Conservation (phyloP, 2,329 filamentous ascomycete genomes). For the Fusarium tjaetaba region DNA sequence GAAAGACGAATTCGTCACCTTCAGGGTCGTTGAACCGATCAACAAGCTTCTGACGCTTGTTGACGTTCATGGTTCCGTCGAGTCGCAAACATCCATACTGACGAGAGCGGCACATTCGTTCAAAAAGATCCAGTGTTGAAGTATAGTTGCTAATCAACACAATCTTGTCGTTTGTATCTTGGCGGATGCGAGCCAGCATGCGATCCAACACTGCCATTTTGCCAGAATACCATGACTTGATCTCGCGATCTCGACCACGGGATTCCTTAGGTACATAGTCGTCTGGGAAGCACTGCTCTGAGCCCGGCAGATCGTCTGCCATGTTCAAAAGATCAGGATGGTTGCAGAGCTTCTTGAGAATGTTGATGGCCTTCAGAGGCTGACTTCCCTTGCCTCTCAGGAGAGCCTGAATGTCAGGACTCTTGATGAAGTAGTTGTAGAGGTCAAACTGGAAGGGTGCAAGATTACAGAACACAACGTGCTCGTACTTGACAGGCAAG, state of each 20-base stretch:
- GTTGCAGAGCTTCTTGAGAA: slow-evolving; percentile 98
- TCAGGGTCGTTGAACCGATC: slow-evolving; percentile 97
- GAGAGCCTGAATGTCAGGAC: slow-evolving; percentile 91
- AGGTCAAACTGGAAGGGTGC: slow-evolving; percentile 91
- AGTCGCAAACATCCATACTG: slow-evolving; percentile 88
- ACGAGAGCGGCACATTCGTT: slow-evolving; percentile 85
- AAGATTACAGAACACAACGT: slow-evolving; percentile 97
- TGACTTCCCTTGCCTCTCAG: slow-evolving; percentile 94
- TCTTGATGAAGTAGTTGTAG: slow-evolving; percentile 97
- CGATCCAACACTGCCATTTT: slow-evolving; percentile 99
- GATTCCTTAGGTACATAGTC: slow-evolving; percentile 90
- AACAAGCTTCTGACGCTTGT: slow-evolving; percentile 95
- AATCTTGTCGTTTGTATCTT: slow-evolving; percentile 98
- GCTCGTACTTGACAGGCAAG: slow-evolving; percentile 96
- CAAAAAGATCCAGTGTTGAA: slow-evolving; percentile 93
- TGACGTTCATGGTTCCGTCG: slow-evolving; percentile 97
- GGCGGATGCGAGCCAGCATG: slow-evolving; percentile 94
- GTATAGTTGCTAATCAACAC: slow-evolving; percentile 99
- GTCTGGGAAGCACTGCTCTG: slow-evolving; percentile 81
- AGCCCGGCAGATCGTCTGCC: slow-evolving; percentile 84
- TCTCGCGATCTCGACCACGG: slow-evolving; percentile 87
- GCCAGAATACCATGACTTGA: slow-evolving; percentile 95
- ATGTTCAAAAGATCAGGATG: slow-evolving; percentile 93
- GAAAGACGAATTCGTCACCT: slow-evolving; percentile 89
- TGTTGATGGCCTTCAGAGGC: slow-evolving; percentile 93